Percentiles rank a stretch among this genome's conserved stretches.
phyloP scores from a whole-genome alignment of 441 rosid species.

The Syzygium syzygioides region DNA sequence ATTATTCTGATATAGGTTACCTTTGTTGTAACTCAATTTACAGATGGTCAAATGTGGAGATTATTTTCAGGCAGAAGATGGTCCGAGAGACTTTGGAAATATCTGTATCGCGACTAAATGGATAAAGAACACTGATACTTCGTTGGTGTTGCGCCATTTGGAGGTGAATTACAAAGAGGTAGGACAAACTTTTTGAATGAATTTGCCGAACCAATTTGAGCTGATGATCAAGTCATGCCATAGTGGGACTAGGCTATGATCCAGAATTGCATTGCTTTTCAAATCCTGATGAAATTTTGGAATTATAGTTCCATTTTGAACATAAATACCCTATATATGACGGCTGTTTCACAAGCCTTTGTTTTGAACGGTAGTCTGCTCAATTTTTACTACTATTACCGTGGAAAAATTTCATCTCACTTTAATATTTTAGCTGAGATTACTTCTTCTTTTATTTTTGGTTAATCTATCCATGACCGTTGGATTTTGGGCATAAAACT shows the following conservation, averaged over 20 bases:
- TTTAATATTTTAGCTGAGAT: background rate
- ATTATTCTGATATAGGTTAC: background rate
- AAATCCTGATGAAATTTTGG: background rate
- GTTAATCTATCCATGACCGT: background rate
- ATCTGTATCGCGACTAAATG: conserved; percentile 47
- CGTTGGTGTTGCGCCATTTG: conserved; percentile 60
- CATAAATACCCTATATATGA: background rate
- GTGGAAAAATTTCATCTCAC: background rate
- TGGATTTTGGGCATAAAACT: background rate
- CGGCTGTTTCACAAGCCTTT: background rate
- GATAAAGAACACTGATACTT: conserved; percentile 45
- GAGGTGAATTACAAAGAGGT: conserved; percentile 76
- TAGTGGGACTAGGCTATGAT: background rate
- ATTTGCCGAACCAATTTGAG: background rate
- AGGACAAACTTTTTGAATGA: conserved; percentile 4
- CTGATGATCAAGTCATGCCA: background rate
- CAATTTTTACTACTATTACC: background rate
- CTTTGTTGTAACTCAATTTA: conserved; percentile 12
- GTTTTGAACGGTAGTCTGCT: background rate
- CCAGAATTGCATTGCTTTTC: background rate
- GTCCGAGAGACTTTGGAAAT: conserved; percentile 77
- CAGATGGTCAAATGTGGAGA: conserved; percentile 78
- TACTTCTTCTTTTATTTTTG: background rate
- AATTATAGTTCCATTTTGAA: background rate
- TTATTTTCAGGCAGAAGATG: conserved; percentile 75